Base-by-base conservation (phyloP, 1,284 basidiomycete species). In the Apiotrichum domesticum region DNA sequence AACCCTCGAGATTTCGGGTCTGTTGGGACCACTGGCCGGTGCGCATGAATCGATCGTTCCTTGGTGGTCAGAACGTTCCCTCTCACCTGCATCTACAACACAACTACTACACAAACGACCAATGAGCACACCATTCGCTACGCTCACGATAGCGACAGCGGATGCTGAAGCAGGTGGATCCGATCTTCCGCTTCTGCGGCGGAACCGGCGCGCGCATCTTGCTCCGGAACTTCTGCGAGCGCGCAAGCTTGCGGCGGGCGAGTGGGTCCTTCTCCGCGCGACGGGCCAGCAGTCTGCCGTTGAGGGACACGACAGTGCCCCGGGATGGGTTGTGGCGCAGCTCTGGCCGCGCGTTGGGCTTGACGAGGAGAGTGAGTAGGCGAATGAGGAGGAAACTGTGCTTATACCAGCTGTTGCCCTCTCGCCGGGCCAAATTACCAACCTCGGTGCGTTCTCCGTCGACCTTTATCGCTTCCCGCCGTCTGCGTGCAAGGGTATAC, bases 201-300 rank as follows among this genome's bases (percentile, higher is more conserved):
- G 60, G 10, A 62, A 61, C 15, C 63, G 72, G 9, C 62, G 74
- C 46, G 70, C 66, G 2, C 67, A 69, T 52, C 45, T 76, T 51
- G 65, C 70, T 6, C 74, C 73, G 1, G 70, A 71, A 34, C 51
- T 66, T 1, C 62, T 77, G 21, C 57, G 69, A 14, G 57, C 67
- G 8, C 59, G 68, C 34, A 71, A 68, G 56, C 63, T 77, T 33
- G 54, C 64, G 4, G 74, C 76, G 1, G 76, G 76, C 37, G 71
- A 76, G 45, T 76, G 75, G 71, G 65, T 65, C 3, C 32, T 57
- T 51, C n/a, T 56, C 45, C 33, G 35, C 29, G n/a, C 44, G 13
- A n/a, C 50, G 21, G 50, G 50, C 14, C 50, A 41, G 29, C 10
- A 32, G 3, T 54, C 50, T 2, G 35, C 35, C 39, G 46, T 46